Evolutionary conservation across 164 flowering plant species (phyloP).

Genomic region (Vitis rotundifolia): DNA sequence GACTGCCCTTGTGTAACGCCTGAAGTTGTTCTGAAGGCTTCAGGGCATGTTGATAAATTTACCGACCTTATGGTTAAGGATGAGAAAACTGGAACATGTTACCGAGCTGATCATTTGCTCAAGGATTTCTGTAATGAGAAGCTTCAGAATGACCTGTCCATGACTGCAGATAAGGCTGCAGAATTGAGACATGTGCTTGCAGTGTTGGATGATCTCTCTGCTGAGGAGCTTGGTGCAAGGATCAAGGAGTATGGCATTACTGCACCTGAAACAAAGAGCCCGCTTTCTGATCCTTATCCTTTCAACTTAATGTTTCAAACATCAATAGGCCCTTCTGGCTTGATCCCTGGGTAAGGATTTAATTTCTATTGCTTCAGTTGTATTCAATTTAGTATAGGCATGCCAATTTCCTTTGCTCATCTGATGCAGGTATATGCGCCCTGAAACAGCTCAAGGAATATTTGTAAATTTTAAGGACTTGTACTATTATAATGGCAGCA

Average conservation of each 20-base stretch:
- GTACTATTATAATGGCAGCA: conserved; percentile 94
- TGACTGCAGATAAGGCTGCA: conserved; percentile 63
- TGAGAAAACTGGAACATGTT: conserved; percentile 86
- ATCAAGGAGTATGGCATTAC: conserved; percentile 87
- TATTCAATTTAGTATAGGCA: not conserved
- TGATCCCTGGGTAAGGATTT: conserved; percentile 65
- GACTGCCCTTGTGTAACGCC: conserved; percentile 99
- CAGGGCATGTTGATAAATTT: conserved; percentile 98
- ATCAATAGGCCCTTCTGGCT: conserved; percentile 93
- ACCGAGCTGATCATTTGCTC: conserved; percentile 94
- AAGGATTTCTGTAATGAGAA: conserved; percentile 93
- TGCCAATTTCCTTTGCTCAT: not conserved
- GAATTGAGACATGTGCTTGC: conserved; percentile 84
- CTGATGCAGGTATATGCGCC: conserved; percentile 85
- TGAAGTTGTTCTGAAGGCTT: conserved; percentile 90
- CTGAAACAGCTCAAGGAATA: conserved; percentile 99
- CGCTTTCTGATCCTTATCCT: conserved; percentile 94
- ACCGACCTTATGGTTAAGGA: conserved; percentile 99
- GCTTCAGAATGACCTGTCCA: conserved; percentile 74
- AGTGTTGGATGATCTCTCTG: conserved; percentile 75
- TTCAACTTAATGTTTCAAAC: conserved; percentile 97
- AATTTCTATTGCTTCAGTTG: no score
- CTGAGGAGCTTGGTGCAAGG: conserved; percentile 86
- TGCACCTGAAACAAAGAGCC: conserved; percentile 92
- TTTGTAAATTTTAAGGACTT: conserved; percentile 94